Percentiles rank a stretch among this genome's conserved stretches.
phyloP scores from a whole-genome alignment of 2,329 filamentous ascomycete genomes.

The Teratosphaeriaceae sp. region DNA sequence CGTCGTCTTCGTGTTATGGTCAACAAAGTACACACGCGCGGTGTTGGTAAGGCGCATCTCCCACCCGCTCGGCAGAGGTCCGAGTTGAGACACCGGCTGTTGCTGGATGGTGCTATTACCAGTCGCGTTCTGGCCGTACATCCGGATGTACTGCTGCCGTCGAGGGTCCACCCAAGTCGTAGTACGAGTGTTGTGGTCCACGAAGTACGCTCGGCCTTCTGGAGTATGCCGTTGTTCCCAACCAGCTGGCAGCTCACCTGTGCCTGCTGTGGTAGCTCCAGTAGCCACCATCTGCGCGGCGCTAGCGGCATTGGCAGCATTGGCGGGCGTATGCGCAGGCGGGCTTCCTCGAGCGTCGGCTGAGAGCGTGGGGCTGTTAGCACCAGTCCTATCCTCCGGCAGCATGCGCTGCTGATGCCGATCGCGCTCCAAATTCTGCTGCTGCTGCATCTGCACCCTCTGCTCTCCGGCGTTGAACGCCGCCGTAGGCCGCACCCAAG shows the following conservation, averaged over 20 bases:
- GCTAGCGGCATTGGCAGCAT: slow-evolving; percentile 38
- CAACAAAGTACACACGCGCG: slow-evolving; percentile 95
- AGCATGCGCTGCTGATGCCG: slow-evolving; percentile 93
- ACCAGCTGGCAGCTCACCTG: slow-evolving; percentile 86
- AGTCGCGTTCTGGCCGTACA: slow-evolving; percentile 85
- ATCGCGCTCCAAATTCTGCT: slow-evolving; percentile 86
- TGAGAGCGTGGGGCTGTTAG: slow-evolving; percentile 76
- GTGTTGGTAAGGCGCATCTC: slow-evolving; percentile 99
- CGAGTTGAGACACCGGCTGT: slow-evolving; percentile 93
- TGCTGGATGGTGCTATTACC: slow-evolving; percentile 85
- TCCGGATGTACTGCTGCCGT: slow-evolving; percentile 94
- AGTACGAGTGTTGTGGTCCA: slow-evolving; percentile 96
- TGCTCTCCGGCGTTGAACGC: slow-evolving; percentile 70
- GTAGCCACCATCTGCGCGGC: slow-evolving; percentile 87
- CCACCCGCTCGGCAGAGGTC: slow-evolving; percentile 93
- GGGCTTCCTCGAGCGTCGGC: slow-evolving; percentile 22
- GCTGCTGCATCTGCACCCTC: slow-evolving; percentile 75
- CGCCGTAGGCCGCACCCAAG: slow-evolving; percentile 85
- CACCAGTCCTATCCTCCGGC: slow-evolving; percentile 89
- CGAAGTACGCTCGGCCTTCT: slow-evolving; percentile 91
- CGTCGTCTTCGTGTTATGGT: slow-evolving; percentile 99
- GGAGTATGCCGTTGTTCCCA: slow-evolving; percentile 97
- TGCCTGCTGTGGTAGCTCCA: slow-evolving; percentile 87
- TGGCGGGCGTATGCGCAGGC: slow-evolving; percentile 26
- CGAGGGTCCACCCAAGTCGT: slow-evolving; percentile 98